A percentile compares a stretch with the other conserved stretches of the same genome.
Evolutionary conservation across 129 eudicot genomes (phyloP).

Genomic region (Flaveria ramosissima): DNA sequence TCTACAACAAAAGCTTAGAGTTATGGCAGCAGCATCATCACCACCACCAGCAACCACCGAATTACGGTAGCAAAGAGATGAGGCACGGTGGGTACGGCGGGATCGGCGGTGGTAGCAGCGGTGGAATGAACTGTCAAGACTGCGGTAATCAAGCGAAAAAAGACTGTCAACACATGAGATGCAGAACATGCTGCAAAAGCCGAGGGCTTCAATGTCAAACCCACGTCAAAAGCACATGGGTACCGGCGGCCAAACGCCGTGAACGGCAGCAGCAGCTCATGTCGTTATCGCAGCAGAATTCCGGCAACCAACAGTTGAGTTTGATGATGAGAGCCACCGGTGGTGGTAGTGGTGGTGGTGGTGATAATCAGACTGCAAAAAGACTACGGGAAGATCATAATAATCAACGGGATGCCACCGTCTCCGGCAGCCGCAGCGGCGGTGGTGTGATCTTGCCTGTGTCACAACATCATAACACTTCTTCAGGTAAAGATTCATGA

Average conservation of each 20-base stretch:
- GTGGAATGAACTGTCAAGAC: slow-evolving; percentile 67
- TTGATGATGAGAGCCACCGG: slow-evolving; percentile 46
- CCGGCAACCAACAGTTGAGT: slow-evolving; percentile 36
- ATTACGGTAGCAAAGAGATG: slow-evolving; percentile 43
- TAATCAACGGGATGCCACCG: slow-evolving; percentile 11
- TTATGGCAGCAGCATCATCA: slow-evolving; percentile 77
- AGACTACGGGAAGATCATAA: slow-evolving; percentile 48
- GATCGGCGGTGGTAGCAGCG: slow-evolving; percentile 31
- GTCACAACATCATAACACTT: slow-evolving; percentile 35
- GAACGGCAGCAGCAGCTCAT: slow-evolving; percentile 64
- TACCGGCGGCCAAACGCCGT: slow-evolving; percentile 87
- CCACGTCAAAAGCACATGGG: slow-evolving; percentile 91
- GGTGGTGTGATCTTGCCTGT: slow-evolving; percentile 35
- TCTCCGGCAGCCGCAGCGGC: slow-evolving; percentile 25
- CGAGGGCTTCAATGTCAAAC: slow-evolving; percentile 77
- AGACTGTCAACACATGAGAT: slow-evolving; percentile 74
- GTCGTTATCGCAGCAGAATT: slow-evolving; percentile 32
- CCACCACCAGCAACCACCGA: slow-evolving; percentile 26
- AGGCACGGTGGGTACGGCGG: slow-evolving; percentile 44
- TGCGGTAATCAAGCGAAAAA: slow-evolving; percentile 93
- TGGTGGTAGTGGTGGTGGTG: slow-evolving; percentile 16
- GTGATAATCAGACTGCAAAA: slow-evolving; percentile 33
- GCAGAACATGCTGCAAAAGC: slow-evolving; percentile 83
- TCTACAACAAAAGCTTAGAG: slow-evolving; percentile 82
- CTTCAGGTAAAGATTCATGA: slow-evolving; percentile 37